phyloP scores from a whole-genome alignment of 1,139 yeast genomes.

The Kluyveromyces sp. region DNA sequence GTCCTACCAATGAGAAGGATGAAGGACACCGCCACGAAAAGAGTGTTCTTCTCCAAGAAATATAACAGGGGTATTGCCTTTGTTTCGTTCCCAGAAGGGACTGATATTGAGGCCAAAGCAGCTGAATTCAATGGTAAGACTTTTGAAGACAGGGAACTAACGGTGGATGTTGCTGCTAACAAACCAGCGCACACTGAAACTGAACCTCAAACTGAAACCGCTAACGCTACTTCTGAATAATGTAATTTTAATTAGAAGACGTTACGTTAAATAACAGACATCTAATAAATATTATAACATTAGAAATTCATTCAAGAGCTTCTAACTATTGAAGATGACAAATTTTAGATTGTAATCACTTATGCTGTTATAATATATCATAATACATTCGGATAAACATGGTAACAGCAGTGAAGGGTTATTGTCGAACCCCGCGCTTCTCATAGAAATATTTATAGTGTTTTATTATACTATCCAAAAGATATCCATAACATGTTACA shows the following conservation, averaged over 20 bases:
- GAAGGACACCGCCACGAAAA: conserved; percentile 24
- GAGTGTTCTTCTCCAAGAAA: conserved; percentile 22
- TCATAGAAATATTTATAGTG: too few species aligned
- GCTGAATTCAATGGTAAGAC: conserved; percentile 26
- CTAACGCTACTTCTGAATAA: neutral
- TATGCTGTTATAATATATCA: too few species aligned
- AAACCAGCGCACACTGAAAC: conserved; percentile 20
- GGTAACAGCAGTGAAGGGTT: too few species aligned
- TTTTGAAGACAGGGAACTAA: conserved; percentile 26
- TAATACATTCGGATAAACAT: too few species aligned
- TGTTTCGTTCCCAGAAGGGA: conserved; percentile 21
- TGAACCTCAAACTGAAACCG: neutral
- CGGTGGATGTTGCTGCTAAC: conserved; percentile 29
- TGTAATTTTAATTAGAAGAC: neutral
- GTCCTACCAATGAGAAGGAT: conserved; percentile 30
- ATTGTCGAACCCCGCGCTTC: too few species aligned
- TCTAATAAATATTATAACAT: too few species aligned
- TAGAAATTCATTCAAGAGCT: too few species aligned
- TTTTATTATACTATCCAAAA: too few species aligned
- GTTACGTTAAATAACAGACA: neutral
- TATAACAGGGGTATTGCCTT: conserved; percentile 32
- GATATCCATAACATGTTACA: too few species aligned
- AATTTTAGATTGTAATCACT: too few species aligned
- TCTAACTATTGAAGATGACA: too few species aligned
- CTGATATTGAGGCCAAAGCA: conserved; percentile 22